Evolutionary conservation across 345 rosid species (phyloP).

Genomic region (Citropsis articulata): DNA sequence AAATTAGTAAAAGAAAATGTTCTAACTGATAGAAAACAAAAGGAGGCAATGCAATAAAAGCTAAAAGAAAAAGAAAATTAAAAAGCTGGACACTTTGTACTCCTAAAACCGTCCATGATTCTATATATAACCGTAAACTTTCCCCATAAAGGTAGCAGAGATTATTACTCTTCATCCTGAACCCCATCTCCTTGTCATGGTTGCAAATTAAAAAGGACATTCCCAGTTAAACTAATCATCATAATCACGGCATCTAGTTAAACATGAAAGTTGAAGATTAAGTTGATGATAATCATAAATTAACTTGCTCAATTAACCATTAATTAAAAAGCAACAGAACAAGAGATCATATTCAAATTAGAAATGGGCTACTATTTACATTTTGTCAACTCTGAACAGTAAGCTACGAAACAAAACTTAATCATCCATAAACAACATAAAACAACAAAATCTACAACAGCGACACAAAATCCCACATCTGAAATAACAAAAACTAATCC

Average conservation of each 20-base stretch:
- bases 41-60: constrained; percentile 10
- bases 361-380: too few relatives aligned
- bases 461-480: too few relatives aligned
- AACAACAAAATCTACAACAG: too few relatives aligned
- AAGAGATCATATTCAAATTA: background rate
- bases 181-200: constrained; percentile 21
- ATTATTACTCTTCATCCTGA: constrained; percentile 23
- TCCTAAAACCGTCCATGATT: constrained; percentile 18
- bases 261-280: constrained; percentile 7
- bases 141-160: constrained; percentile 27
- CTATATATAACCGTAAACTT: constrained; percentile 25
- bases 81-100: constrained; percentile 12
- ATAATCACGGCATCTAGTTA: background rate
- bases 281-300: background rate
- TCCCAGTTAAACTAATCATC: constrained; percentile 18
- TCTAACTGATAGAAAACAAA: background rate
- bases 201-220: constrained; percentile 5
- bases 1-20: background rate
- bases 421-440: too few relatives aligned
- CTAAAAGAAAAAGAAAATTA: background rate
- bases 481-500: too few relatives aligned
- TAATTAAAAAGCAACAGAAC: background rate
- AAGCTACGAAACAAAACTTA: too few relatives aligned
- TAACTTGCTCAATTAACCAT: background rate
- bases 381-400: too few relatives aligned